Evolutionary conservation across 352 stramenopile species (phyloP), one percentile per base, ranked within the genome.

Genomic region (Globisporangium nagaii): DNA sequence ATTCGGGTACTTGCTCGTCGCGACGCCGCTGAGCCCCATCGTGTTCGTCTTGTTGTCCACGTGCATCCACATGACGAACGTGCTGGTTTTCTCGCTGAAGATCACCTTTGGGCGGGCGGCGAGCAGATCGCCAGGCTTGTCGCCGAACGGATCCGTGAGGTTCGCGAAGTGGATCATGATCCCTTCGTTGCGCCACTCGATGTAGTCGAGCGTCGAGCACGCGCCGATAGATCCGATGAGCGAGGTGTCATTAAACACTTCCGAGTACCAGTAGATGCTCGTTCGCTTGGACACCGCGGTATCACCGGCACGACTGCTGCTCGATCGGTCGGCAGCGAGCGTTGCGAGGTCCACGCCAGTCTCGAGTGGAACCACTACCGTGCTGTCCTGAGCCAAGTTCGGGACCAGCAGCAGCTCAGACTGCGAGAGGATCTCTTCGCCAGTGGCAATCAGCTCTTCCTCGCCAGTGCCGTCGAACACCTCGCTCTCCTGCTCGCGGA

Each of bases 61-160:
- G 41, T 95, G 84, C 76, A 97, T 95, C 96, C 96, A 99, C 95
- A 99, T 98, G 3, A 98, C 95, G 62, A 96, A 98, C 31, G 88
- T 74, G 32, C 74, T 58, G 7, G 77, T 95, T 3, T 65, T 61
- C 20, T 77, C 71, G 64, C 98, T 98, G 56, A 89, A 97, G 10
- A 98, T 51, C 12, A 98, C 91, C 51, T 98, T 98, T 1, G 95
- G 93, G 1, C 90, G 83, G 51, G 96, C 86, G 10, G 81, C 76
- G 9, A 83, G 51, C 25, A 97, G 67, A 2, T 53, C 50, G 17
- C 42, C 51, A 37, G 20, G 50, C 22, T 19, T 51, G 22, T 48
- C 61, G 25, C 80, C 79, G 48, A 86, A 86, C 0, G 96, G 93
- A 60, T 98, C 88, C 0, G 90, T 96, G 4, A 99, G 65, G 56